Base-by-base conservation (phyloP, 2,329 filamentous ascomycete species). In the Talaromyces marneffei region DNA sequence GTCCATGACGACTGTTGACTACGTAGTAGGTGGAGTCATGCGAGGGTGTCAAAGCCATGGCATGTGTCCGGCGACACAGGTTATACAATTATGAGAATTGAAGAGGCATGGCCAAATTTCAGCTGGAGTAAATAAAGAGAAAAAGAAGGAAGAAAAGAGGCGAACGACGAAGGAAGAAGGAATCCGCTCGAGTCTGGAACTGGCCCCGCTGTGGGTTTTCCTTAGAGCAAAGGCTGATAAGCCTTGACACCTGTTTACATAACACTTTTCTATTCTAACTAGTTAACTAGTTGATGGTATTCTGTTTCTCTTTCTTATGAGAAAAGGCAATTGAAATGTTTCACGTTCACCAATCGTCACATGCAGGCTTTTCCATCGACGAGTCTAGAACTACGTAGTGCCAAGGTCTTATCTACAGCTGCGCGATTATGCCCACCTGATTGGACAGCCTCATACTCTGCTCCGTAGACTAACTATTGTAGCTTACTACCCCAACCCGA, bases 141-240 rank as follows among this genome's bases (percentile, higher is more conserved):
- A 6, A 25, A 16, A 40, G 14, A 16, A 29, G 29, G 23, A 55
- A 55, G 29, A 35, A 55, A 23, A 27, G 52, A 55, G 2, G 18
- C n/a, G n/a, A n/a, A 54, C 39, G 52, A 54, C 31, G 52, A 54
- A 31, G 4, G 20, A 40, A 27, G 25, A 20, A n/a, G 29, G 52
- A 54, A 54, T 27, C 44, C n/a, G 44, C 25, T 48, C 27, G 12
- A 52, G 27, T 23, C 29, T 35, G 29, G 48, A 23, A 20, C 48
- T 27, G 27, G 29, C 27, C 27, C 48, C 48, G 29, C 48, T 52
- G 52, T 55, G 52, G 52, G 52, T 55, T n/a, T n/a, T 39, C 52
- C 52, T 40, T 37, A 55, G 52, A 27, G 40, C 37, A 55, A 20
- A 55, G 52, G 52, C 52, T 39, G 48, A 52, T 52, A 52, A 52